Base-by-base conservation (phyloP, 148 eudicot species). In the Rhododendron mucronatum region DNA sequence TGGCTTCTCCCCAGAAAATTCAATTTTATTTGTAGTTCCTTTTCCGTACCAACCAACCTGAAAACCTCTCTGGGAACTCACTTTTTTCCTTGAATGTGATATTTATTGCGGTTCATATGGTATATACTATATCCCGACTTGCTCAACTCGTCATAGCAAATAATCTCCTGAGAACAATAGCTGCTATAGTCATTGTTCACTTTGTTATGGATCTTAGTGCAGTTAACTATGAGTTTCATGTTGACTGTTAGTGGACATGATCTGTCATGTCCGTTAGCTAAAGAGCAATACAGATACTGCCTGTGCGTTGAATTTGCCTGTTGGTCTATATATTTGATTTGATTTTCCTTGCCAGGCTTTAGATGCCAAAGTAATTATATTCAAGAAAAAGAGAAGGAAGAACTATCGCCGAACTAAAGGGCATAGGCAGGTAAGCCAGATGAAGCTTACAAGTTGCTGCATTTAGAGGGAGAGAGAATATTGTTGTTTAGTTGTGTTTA, bases 331-430 rank as follows among this genome's bases (percentile, higher is more conserved):
- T n/a, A 44, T 35, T 65, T 75, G 15, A 47, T n/a, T 80, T 55
- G 57, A 48, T 30, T 78, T 79, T 55, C 69, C 50, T 33, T 76
- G 82, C 74, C 91, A 97, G 98, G 99, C 99, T 69, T 88, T 97
- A 85, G 98, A 97, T 92, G 99, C 99, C 53, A 97, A 97, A 89
- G 98, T 95, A 77, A 92, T 97, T 82, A 95, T 97, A 88, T 97
- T 97, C 84, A 97, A 97, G 92, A 97, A 97, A 89, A 97, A 94
- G 93, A 93, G 98, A 81, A 91, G 99, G 85, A 97, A 97, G 98
- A 97, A 97, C 90, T 97, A 97, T 87, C 90, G 99, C 48, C 90
- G 98, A 87, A 94, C 94, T 21, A 97, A 91, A 75, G 99, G 99
- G 78, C 99, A 97, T 86, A 90, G 99, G 41, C 99, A 97, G 97